Evolutionary conservation across 2,329 filamentous ascomycete species (phyloP), one percentile per base, ranked within the genome.

Genomic region (Monosporascus ibericus): DNA sequence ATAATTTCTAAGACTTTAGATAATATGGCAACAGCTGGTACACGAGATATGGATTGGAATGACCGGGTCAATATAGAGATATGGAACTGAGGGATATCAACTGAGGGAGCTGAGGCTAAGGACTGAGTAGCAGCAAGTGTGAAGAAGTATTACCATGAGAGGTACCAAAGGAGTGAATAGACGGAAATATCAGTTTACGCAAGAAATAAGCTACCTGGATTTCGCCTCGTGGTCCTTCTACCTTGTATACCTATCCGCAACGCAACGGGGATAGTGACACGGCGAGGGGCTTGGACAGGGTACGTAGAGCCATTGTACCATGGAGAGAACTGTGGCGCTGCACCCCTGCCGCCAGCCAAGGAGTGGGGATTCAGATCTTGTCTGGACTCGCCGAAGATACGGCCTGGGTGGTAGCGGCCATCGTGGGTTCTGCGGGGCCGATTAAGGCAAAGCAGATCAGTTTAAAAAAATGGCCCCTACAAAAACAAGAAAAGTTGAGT

Each of bases 291-390:
- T 54, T 52, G 59, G 58, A 57, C 47, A 58, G 44, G 58, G 60
- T 63, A 60, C 62, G 47, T 60, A 49, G 49, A 54, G 48, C 54
- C 58, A 56, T 54, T 58, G 57, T 54, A 53, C 50, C 55, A 54
- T 57, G 51, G 61, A 58, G 58, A 52, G 47, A 47, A 54, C 56
- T 63, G 67, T 70, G 68, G 68, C 69, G 68, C 66, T 60, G 60
- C 50, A 48, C 59, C 65, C 59, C 63, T 65, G 68, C 62, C 63
- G 52, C 57, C 55, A 56, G 58, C 61, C 62, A 60, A 58, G 62
- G 63, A 60, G 63, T 60, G 59, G 60, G 62, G 60, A 56, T 56
- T 53, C 58, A 55, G 55, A 54, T 50, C 51, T 51, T 47, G 39
- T 47, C 52, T 50, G 65, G 65, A 61, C 59, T 66, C 58, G 60